Evolutionary conservation across 768 basidiomycete genomes (phyloP).

Genomic region (Boletus bicolor): DNA sequence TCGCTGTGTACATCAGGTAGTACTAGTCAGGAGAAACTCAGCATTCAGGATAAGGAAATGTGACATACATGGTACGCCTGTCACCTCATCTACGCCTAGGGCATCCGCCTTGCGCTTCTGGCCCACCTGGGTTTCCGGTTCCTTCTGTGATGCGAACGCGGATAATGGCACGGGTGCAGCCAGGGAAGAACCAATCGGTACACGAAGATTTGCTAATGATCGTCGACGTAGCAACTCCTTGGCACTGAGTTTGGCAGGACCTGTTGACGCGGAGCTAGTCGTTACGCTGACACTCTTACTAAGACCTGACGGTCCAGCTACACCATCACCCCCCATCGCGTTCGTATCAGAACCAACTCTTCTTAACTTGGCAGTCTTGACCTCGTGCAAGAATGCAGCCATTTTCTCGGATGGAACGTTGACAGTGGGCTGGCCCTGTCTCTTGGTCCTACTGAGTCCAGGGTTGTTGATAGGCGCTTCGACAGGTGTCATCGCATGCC

Average conservation of each 20-base stretch:
- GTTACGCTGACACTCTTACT: constrained; percentile 29
- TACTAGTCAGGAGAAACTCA: constrained; percentile 1
- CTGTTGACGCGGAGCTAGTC: not conserved
- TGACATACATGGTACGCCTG: constrained; percentile 35
- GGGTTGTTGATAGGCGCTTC: constrained; percentile 66
- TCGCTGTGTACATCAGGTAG: constrained; percentile 28
- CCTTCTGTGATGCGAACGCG: constrained; percentile 1
- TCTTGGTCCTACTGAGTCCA: constrained; percentile 32
- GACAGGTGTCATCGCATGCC: constrained; percentile 47
- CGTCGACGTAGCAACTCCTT: constrained; percentile 25
- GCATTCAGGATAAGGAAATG: not conserved
- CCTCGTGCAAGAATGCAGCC: constrained; percentile 76
- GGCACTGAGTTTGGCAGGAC: constrained; percentile 9
- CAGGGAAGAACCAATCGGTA: constrained; percentile 21
- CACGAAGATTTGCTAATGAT: constrained; percentile 27
- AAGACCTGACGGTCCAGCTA: constrained; percentile 27
- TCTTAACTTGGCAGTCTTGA: constrained; percentile 69
- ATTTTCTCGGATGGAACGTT: constrained; percentile 80
- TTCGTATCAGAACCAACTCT: constrained; percentile 43
- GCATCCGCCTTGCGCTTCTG: constrained; percentile 34
- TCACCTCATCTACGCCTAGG: constrained; percentile 24
- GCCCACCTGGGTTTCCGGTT: constrained; percentile 8
- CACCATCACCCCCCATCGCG: constrained; percentile 18
- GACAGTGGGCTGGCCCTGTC: constrained; percentile 61
- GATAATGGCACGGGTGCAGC: constrained; percentile 20